phyloP scores from a whole-genome alignment of 2,329 filamentous ascomycete genomes.

The Orbilia brochopaga region DNA sequence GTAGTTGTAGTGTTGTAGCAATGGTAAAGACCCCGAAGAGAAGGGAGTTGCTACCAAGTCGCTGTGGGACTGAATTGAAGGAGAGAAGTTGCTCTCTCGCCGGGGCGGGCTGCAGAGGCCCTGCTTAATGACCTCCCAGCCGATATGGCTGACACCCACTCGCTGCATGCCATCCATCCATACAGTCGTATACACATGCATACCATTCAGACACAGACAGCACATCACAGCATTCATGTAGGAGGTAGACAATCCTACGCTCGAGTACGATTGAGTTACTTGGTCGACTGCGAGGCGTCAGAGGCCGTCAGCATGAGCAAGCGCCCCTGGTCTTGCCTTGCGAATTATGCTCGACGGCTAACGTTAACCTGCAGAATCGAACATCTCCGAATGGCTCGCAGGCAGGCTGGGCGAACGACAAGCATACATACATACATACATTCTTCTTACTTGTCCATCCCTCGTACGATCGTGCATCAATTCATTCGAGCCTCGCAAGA shows the following conservation, averaged over 20 bases:
- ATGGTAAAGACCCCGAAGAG: no score
- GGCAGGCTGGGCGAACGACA: not conserved
- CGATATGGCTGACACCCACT: not conserved
- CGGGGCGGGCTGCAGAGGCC: not conserved
- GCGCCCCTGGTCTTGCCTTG: not conserved
- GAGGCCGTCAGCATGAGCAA: not conserved
- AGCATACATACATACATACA: not conserved
- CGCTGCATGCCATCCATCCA: constrained; percentile 2
- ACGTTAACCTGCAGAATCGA: not conserved
- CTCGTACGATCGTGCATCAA: not conserved
- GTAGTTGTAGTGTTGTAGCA: no score
- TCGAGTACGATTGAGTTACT: not conserved
- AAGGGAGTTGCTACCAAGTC: constrained; percentile 20
- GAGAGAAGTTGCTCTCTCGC: not conserved
- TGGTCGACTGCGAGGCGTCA: not conserved
- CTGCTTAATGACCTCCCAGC: not conserved
- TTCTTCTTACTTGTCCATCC: not conserved
- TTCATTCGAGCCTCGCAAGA: no score
- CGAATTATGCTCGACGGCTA: not conserved
- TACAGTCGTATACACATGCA: not conserved
- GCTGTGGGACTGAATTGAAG: constrained; percentile 19
- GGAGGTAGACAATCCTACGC: no score
- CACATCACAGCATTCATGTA: constrained; percentile 7
- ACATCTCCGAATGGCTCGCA: not conserved
- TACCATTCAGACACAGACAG: constrained; percentile 6